Evolutionary conservation across 257 asterid genomes (phyloP), one percentile per base, ranked within the genome.

Genomic region (Solanum pinnatisectum): DNA sequence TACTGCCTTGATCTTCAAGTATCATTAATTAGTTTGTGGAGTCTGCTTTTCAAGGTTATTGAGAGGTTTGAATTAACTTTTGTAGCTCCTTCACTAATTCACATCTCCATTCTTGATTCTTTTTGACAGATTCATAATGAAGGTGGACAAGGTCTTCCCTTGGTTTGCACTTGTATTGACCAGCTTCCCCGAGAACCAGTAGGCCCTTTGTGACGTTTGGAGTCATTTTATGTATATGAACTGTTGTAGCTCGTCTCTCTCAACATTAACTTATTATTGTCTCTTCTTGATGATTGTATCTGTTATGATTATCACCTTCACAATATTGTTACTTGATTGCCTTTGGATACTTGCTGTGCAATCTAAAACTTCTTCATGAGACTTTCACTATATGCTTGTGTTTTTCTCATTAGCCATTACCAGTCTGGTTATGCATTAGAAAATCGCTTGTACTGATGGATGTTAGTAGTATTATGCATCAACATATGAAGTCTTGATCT

Each of bases 221-320:
- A 90, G 76, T 65, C 83, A 77, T 79, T 83, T 59, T 40, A 72
- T 90, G 91, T 89, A 90, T 87, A 89, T 87, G 65, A 74, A 87
- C 42, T 42, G 74, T 73, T 81, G 88, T 78, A 83, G 49, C 52
- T 81, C 33, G 74, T 85, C 76, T 81, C 46, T 71, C 39, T 22
- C 70, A 23, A 36, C 11, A 71, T 70, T 60, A 42, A 49, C 87
- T 36, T 87, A 35, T 79, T 40, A 87, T 59, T 39, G 33, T 77
- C 60, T 39, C 22, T 49, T 15, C 44, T 60, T 52, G 35, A 36
- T 25, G 25, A 74, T 39, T 83, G 86, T 77, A 87, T 35, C 73
- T 63, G 3, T 73, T 35, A 32, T 63, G 77, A 2, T 65, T 76
- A 37, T 30, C 73, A 25, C 56, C 13, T 39, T 70, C 90, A 16